Percentiles rank a stretch among this genome's conserved stretches.
Evolutionary conservation across 2,329 filamentous ascomycete genomes (phyloP).

Genomic region (Plenodomus lindquistii): DNA sequence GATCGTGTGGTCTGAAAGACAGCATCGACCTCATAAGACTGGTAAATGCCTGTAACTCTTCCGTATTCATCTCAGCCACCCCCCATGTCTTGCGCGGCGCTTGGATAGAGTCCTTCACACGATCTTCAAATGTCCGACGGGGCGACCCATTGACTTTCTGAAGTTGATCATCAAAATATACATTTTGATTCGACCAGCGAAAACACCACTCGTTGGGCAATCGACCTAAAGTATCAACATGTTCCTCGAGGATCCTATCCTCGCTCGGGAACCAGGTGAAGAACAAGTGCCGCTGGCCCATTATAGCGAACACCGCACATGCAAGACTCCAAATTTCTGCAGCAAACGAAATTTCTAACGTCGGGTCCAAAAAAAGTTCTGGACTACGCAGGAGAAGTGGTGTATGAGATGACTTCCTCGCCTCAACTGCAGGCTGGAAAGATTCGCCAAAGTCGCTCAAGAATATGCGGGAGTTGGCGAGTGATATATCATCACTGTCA

Average conservation of each 20-base stretch:
- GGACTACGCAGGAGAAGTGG: conserved; percentile 3
- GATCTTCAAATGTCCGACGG: conserved; percentile 8
- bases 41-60: conserved; percentile 11
- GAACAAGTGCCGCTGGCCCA: conserved; percentile 7
- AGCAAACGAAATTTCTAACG: conserved; percentile 1
- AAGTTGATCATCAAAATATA: conserved; percentile 9
- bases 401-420: conserved; percentile 2
- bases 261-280: conserved; percentile 2
- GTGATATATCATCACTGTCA: conserved; percentile 5
- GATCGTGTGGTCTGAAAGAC: conserved; percentile 9
- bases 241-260: conserved; percentile 9
- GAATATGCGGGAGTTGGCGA: conserved; percentile 7
- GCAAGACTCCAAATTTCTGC: conserved; percentile 14
- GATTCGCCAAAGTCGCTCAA: conserved; percentile 15
- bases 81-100: background rate
- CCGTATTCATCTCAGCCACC: background rate
- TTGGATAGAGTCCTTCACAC: background rate
- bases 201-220: conserved; percentile 9
- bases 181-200: conserved; percentile 3
- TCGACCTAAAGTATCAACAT: conserved; percentile 6
- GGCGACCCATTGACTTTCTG: conserved; percentile 5
- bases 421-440: conserved; percentile 8
- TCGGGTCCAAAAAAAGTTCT: conserved; percentile 6
- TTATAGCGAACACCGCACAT: conserved; percentile 5
- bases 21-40: conserved; percentile 13